These are phyloP conservation scores for Pisolithus tinctorius DNA, from an alignment of 768 basidiomycete species.

Conservation along the genomic window DNA sequence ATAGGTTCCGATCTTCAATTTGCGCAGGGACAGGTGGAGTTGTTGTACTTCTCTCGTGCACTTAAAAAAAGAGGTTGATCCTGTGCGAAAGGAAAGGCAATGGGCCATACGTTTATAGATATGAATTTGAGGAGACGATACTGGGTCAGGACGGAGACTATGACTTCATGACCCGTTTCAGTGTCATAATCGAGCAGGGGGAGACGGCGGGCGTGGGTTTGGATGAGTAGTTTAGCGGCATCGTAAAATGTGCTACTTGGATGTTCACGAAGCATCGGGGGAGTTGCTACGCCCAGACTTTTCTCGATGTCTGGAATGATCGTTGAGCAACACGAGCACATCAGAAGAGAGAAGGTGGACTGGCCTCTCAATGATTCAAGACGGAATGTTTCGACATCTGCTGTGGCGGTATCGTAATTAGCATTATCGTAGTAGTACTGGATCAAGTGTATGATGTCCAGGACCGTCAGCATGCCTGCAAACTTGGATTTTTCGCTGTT, in stretches of 20 bases:
- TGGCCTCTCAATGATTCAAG: constrained; percentile 84
- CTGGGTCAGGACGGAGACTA: constrained; percentile 93
- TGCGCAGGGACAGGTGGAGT: constrained; percentile 73
- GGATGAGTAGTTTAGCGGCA: constrained; percentile 83
- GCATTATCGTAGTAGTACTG: constrained; percentile 93
- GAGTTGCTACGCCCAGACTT: constrained; percentile 84
- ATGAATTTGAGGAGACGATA: constrained; percentile 98
- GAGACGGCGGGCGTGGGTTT: constrained; percentile 90
- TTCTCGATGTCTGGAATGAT: constrained; percentile 77
- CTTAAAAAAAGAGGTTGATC: constrained; percentile 34
- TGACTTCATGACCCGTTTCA: constrained; percentile 91
- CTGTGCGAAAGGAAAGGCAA: background rate
- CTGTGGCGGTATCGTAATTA: constrained; percentile 74
- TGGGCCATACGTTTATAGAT: constrained; percentile 76
- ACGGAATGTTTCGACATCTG: constrained; percentile 89
- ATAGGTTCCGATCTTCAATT: constrained; percentile 91
- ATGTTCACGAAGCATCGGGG: constrained; percentile 84
- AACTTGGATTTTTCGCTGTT: constrained; percentile 91
- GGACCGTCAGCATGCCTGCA: constrained; percentile 98
- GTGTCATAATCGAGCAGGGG: constrained; percentile 91
- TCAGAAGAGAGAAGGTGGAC: constrained; percentile 18
- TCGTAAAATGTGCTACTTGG: constrained; percentile 85
- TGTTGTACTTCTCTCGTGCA: constrained; percentile 80
- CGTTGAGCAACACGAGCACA: constrained; percentile 1
- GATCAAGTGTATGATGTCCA: constrained; percentile 98